Conservation (phyloP, 2,329 filamentous ascomycete genomes). For the Akanthomyces dipterigenus region DNA sequence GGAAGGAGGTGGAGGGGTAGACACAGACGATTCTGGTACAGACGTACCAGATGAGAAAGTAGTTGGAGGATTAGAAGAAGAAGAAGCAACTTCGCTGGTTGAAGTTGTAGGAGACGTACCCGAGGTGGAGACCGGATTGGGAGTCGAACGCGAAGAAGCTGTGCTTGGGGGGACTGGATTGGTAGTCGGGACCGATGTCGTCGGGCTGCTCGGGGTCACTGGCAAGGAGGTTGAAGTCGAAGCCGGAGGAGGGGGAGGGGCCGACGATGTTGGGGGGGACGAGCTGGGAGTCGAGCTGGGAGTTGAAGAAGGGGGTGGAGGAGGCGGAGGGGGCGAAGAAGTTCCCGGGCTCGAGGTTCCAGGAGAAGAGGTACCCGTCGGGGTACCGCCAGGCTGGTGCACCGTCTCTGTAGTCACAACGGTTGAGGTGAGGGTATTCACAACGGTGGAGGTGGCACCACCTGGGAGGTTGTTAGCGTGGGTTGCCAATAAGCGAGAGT, state of each 20-base stretch:
- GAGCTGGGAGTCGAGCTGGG: neutral
- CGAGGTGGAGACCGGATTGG: constrained; percentile 16
- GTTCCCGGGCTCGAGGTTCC: neutral
- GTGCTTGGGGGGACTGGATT: constrained; percentile 4
- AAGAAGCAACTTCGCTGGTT: constrained; percentile 18
- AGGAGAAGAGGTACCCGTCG: neutral
- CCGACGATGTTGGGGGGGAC: neutral
- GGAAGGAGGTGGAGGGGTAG: constrained; percentile 21
- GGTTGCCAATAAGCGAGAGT: neutral
- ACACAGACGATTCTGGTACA: constrained; percentile 20
- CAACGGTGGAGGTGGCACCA: neutral
- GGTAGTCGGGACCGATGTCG: neutral
- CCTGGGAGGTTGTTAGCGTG: neutral
- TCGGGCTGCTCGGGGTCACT: neutral
- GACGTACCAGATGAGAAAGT: constrained; percentile 24
- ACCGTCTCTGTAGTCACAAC: constrained; percentile 3
- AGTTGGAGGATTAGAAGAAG: constrained; percentile 15
- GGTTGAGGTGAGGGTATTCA: neutral
- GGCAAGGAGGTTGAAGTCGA: neutral
- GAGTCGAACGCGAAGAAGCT: constrained; percentile 11
- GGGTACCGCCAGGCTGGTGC: neutral
- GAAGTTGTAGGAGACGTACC: constrained; percentile 25
- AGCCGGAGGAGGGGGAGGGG: neutral
- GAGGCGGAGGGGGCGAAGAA: neutral
- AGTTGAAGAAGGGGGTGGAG: neutral